Evolutionary conservation across 2,329 filamentous ascomycete species (phyloP).

Genomic region (Microsporum audouinii): DNA sequence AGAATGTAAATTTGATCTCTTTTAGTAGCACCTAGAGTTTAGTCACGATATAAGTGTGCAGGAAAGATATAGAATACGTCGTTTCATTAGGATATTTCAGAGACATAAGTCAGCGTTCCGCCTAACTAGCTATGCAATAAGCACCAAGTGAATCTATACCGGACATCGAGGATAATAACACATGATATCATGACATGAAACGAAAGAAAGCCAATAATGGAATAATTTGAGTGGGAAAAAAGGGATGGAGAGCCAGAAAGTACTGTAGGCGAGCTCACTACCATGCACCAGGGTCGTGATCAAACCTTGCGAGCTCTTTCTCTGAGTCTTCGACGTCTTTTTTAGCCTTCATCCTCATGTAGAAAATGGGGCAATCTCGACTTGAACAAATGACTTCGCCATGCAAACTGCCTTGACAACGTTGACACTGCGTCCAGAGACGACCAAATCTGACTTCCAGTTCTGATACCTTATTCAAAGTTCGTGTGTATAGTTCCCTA

Average conservation of each 20-base stretch:
- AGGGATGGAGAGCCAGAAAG: neutral
- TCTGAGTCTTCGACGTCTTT: constrained; percentile 95
- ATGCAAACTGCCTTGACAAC: constrained; percentile 95
- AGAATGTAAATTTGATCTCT: neutral
- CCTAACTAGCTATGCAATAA: neutral
- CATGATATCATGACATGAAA: neutral
- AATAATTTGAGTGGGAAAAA: neutral
- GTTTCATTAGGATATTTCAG: neutral
- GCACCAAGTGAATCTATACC: neutral
- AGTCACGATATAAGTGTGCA: neutral
- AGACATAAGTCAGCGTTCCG: neutral
- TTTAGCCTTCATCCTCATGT: constrained; percentile 99
- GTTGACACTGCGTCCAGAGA: constrained; percentile 95
- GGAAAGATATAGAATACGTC: neutral
- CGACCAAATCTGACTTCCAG: constrained; percentile 85
- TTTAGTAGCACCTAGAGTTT: too few relatives aligned
- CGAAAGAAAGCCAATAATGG: neutral
- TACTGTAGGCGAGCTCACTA: constrained; percentile 21
- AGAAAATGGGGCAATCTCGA: constrained; percentile 97
- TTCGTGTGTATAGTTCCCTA: constrained; percentile 88
- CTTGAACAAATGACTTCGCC: constrained; percentile 96
- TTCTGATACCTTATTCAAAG: constrained; percentile 75
- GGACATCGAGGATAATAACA: neutral
- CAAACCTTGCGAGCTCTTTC: constrained; percentile 81
- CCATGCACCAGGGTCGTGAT: constrained; percentile 67